phyloP scores from a whole-genome alignment of 2,329 filamentous ascomycete species.

The Nothopassalora personata region DNA sequence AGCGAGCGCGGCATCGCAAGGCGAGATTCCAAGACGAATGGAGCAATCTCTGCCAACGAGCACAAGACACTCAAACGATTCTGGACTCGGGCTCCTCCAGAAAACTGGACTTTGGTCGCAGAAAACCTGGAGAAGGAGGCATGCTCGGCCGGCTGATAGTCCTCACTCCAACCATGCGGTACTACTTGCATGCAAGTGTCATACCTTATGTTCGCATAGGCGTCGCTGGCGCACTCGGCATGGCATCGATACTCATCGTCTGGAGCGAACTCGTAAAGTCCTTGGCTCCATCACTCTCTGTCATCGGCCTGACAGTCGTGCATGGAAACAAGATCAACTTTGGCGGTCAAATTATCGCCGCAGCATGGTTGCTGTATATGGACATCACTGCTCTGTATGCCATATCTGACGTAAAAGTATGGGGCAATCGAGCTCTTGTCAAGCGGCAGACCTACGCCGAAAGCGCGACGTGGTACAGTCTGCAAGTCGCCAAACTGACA shows the following conservation, averaged over 20 bases:
- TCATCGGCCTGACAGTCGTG: slow-evolving; percentile 63
- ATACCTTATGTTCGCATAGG: slow-evolving; percentile 63
- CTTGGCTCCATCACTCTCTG: slow-evolving; percentile 69
- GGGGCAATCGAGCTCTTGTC: slow-evolving; percentile 89
- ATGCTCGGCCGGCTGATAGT: slow-evolving; percentile 53
- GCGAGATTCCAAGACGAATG: slow-evolving; percentile 81
- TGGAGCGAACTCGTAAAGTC: slow-evolving; percentile 92
- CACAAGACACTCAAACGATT: slow-evolving; percentile 70
- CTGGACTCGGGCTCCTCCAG: slow-evolving; percentile 78
- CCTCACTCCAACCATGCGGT: slow-evolving; percentile 75
- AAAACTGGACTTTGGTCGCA: slow-evolving; percentile 66
- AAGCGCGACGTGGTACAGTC: slow-evolving; percentile 91
- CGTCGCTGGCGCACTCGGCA: slow-evolving; percentile 61
- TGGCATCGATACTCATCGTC: slow-evolving; percentile 76
- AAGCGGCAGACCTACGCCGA: slow-evolving; percentile 87
- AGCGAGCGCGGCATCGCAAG: slow-evolving; percentile 75
- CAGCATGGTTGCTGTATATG: slow-evolving; percentile 94
- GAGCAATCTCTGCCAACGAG: slow-evolving; percentile 70
- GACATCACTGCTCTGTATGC: slow-evolving; percentile 80
- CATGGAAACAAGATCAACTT: slow-evolving; percentile 76
- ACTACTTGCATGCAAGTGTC: slow-evolving; percentile 68
- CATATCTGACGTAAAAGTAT: slow-evolving; percentile 91
- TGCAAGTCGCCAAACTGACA: slow-evolving; percentile 85
- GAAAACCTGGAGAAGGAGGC: slow-evolving; percentile 9
- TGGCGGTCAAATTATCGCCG: slow-evolving; percentile 76